Evolutionary conservation across 1,284 basidiomycete species (phyloP).

Genomic region (Trichosporon ovoides): DNA sequence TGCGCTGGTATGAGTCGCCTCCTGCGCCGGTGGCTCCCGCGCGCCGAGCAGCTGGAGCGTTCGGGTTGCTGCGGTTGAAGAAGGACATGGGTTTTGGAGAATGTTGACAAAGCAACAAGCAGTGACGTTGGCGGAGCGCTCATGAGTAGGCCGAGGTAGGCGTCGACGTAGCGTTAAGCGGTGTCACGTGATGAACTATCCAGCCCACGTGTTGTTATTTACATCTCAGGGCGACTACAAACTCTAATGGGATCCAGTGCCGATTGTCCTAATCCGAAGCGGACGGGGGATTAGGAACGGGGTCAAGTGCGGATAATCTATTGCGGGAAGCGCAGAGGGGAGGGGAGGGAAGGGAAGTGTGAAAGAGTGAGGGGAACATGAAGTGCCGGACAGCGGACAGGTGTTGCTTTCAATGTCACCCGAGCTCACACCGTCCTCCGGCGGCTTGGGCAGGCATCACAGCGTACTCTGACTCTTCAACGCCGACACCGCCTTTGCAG

Average conservation of each 20-base stretch:
- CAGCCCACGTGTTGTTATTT: not conserved
- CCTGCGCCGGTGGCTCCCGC: constrained; percentile 14
- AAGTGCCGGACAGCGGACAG: not conserved
- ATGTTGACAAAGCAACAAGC: constrained; percentile 32
- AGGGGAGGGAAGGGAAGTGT: not conserved
- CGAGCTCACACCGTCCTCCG: not conserved
- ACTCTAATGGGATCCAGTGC: too few species aligned
- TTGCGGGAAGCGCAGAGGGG: too few species aligned
- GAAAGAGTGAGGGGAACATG: not conserved
- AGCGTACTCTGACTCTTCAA: too few species aligned
- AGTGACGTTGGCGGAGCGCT: not conserved
- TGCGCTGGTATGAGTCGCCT: constrained; percentile 36
- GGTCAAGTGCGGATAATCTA: too few species aligned
- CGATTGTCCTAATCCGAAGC: too few species aligned
- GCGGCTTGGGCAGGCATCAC: too few species aligned
- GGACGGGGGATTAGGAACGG: not conserved
- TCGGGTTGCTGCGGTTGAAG: constrained; percentile 46
- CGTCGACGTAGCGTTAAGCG: not conserved
- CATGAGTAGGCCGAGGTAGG: not conserved
- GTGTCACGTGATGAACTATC: not conserved
- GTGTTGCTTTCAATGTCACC: not conserved
- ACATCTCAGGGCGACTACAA: not conserved
- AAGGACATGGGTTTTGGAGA: constrained; percentile 45
- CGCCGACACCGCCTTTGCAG: not conserved
- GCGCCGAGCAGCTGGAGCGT: constrained; percentile 35